Conservation (phyloP, 768 basidiomycete genomes). For the Tulasnella sp. region DNA sequence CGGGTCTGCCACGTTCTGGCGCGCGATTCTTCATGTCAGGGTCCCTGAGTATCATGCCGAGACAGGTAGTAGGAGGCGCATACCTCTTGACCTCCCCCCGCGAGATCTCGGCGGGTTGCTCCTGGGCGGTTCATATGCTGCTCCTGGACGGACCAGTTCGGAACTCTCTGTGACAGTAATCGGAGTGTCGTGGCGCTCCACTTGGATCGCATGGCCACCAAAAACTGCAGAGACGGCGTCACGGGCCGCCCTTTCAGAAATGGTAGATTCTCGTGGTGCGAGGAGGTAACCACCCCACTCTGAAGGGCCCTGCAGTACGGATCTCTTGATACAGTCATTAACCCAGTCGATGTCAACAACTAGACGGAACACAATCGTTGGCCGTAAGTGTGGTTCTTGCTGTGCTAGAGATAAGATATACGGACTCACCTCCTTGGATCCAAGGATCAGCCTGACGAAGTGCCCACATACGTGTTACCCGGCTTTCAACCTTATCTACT, state of each 20-base stretch:
- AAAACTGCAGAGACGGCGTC: neutral
- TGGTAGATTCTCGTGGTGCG: neutral
- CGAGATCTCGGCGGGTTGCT: neutral
- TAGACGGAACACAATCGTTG: neutral
- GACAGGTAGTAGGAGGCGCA: neutral
- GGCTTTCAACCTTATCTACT: neutral
- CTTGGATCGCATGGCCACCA: neutral
- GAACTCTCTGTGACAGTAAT: neutral
- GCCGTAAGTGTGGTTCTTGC: neutral
- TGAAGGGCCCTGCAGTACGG: neutral
- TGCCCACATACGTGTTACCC: neutral
- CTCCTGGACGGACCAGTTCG: neutral
- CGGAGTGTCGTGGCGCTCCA: neutral
- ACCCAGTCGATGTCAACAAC: neutral
- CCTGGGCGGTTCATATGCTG: neutral
- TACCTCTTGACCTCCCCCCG: neutral
- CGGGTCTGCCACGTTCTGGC: neutral
- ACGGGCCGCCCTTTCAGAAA: neutral
- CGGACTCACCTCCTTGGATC: neutral
- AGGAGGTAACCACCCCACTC: slow-evolving; percentile 10
- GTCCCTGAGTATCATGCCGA: neutral
- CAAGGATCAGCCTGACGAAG: neutral
- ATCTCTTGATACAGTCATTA: neutral
- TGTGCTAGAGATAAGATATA: neutral
- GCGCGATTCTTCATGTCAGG: neutral